These are phyloP conservation scores for Populus deltoides DNA, from an alignment of 345 rosid species.

Conservation along the genomic window DNA sequence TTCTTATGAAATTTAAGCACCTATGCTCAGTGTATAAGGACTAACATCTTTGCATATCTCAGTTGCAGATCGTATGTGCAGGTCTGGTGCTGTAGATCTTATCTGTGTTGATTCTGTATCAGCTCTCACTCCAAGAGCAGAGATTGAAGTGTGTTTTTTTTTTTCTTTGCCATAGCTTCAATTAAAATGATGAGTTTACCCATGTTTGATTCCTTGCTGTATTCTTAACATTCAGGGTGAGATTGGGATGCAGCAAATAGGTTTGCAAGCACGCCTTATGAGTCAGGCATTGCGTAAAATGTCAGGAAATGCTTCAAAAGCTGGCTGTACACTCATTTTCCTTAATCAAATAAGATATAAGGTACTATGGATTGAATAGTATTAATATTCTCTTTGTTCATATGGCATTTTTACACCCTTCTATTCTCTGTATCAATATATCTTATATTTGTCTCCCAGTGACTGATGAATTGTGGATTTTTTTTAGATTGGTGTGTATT, in stretches of 20 bases:
- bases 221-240: constrained; percentile 57
- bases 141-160: constrained; percentile 70
- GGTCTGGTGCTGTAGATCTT: constrained; percentile 92
- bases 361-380: constrained; percentile 37
- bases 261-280: constrained; percentile 97
- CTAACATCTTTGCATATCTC: constrained; percentile 31
- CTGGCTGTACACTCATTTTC: constrained; percentile 92
- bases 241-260: constrained; percentile 99
- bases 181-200: constrained; percentile 3
- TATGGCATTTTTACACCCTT: neutral
- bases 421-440: constrained; percentile 7
- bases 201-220: constrained; percentile 7
- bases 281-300: constrained; percentile 98
- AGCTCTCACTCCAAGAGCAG: constrained; percentile 97
- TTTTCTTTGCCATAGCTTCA: neutral
- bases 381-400: too few species aligned
- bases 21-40: constrained; percentile 3
- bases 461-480: constrained; percentile 23
- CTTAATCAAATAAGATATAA: constrained; percentile 93
- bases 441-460: neutral
- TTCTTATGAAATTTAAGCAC: neutral
- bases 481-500: constrained; percentile 86
- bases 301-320: constrained; percentile 99
- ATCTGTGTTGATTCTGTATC: constrained; percentile 96
- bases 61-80: constrained; percentile 99